Evolutionary conservation across 2,329 filamentous ascomycete species (phyloP), one percentile per base, ranked within the genome.

Genomic region (Cercospora sojina): DNA sequence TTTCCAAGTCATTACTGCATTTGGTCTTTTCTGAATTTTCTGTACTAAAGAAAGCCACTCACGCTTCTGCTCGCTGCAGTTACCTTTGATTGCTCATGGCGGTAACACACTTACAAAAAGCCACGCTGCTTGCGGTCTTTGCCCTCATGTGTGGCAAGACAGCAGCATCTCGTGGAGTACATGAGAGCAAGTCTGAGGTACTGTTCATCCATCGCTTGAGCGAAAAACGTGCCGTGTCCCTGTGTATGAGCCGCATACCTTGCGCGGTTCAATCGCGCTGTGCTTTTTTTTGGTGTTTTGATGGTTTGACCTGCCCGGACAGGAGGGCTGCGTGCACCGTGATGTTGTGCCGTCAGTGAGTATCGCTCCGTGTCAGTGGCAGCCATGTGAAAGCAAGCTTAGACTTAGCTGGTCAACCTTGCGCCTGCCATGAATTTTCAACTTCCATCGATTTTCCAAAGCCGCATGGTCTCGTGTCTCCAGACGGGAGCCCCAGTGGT

Each of bases 381-480:
- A 32, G 25, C 58, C 58, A 60, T 60, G 58, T 60, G 41, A 13
- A 29, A 29, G 58, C 41, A 60, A 43, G 35, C 58, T 49, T 49
- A 47, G 35, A 60, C 58, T 60, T 60, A 60, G 58, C 58, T 60
- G 58, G 43, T 60, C 58, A 47, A 18, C 35, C 43, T 23, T 49
- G 43, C 43, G 43, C 43, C 43, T 23, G 43, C 43, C 43, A 49
- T 13, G 23, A 10, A 25, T 7, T 10, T 25, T 12, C 43, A 13
- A 49, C 20, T 20, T 49, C 43, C 20, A 49, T 41, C 35, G 35
- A 41, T 7, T 41, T 41, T 41, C 16, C 16, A 16, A 41, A 5
- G 18, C 18, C 43, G 12, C 20, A 10, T 23, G 18, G 10, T 49
- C 18, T 23, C 43, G 20, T 23, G 43, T 49, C 43, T 49, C 18